A percentile compares a stretch with the other conserved stretches of the same genome.
Conservation (phyloP, 371 early-diverging fungal genomes). For the Apophysomyces elegans region DNA sequence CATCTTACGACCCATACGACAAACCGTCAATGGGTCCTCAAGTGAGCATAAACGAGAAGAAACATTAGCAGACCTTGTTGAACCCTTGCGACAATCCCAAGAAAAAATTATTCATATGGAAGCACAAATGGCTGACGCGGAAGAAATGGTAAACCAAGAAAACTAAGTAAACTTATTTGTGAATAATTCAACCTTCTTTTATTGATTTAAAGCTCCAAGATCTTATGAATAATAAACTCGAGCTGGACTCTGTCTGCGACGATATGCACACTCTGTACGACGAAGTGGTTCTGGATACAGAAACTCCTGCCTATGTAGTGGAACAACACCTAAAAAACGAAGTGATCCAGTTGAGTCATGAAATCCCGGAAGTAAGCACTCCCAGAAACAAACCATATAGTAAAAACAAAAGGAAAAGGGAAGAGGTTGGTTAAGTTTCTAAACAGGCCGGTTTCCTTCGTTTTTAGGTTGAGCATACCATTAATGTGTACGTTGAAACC, state of each 20-base stretch:
- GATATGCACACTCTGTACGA: slow-evolving; percentile 40
- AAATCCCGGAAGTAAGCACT: slow-evolving; percentile 38
- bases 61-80: slow-evolving; percentile 25
- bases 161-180: not conserved
- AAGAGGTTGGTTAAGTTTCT: not conserved
- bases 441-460: not conserved
- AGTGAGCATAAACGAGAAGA: slow-evolving; percentile 10
- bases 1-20: not conserved
- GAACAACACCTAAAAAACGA: slow-evolving; percentile 44
- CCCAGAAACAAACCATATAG: not conserved
- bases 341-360: slow-evolving; percentile 32
- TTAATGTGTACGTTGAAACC: slow-evolving; percentile 28
- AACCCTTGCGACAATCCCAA: slow-evolving; percentile 36
- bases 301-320: slow-evolving; percentile 26
- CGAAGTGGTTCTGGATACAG: slow-evolving; percentile 29
- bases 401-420: too few relatives aligned
- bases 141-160: slow-evolving; percentile 29
- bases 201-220: slow-evolving; percentile 30
- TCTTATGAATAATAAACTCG: slow-evolving; percentile 31
- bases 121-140: slow-evolving; percentile 35
- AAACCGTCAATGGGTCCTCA: slow-evolving; percentile 2
- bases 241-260: slow-evolving; percentile 35
- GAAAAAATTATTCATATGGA: slow-evolving; percentile 28
- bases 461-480: slow-evolving; percentile 32
- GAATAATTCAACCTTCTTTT: not conserved